Evolutionary conservation across 306 rosid species (phyloP).

Genomic region (Cercis canadensis): DNA sequence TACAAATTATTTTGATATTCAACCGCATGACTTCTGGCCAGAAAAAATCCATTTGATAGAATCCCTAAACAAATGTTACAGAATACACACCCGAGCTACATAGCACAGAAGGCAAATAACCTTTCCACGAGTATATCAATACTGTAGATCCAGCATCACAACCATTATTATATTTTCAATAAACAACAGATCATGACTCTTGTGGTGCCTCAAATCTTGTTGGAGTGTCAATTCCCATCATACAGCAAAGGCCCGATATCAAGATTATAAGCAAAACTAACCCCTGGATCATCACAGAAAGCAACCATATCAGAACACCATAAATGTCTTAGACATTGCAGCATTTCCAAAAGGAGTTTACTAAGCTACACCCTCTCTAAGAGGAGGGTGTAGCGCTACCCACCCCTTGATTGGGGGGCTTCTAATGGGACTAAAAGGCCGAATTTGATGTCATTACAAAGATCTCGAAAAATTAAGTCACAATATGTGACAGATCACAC

Average conservation of each 20-base stretch:
- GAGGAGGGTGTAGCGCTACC: no score
- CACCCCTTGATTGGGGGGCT: no score
- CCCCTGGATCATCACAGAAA: conserved; percentile 61
- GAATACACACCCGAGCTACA: conserved; percentile 28
- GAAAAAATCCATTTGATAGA: background rate
- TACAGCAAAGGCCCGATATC: conserved; percentile 93
- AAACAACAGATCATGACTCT: conserved; percentile 62
- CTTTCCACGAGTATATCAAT: conserved; percentile 31
- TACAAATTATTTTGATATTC: conserved; percentile 45
- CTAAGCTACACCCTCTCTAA: no score
- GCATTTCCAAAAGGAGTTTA: no score
- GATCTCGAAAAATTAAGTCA: no score
- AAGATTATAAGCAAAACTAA: conserved; percentile 84
- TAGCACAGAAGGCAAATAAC: conserved; percentile 25
- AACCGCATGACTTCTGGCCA: conserved; percentile 8
- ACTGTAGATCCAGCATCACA: conserved; percentile 36
- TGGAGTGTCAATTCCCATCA: conserved; percentile 99
- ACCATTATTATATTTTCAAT: conserved; percentile 39
- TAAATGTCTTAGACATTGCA: background rate
- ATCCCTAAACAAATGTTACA: conserved; percentile 36
- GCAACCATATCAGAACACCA: conserved; percentile 42
- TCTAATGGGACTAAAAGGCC: no score
- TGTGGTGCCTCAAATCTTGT: conserved; percentile 92
- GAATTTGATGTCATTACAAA: no score
- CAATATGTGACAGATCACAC: no score